phyloP scores from a whole-genome alignment of 2,329 filamentous ascomycete genomes.

The Colletotrichum tropicicola region DNA sequence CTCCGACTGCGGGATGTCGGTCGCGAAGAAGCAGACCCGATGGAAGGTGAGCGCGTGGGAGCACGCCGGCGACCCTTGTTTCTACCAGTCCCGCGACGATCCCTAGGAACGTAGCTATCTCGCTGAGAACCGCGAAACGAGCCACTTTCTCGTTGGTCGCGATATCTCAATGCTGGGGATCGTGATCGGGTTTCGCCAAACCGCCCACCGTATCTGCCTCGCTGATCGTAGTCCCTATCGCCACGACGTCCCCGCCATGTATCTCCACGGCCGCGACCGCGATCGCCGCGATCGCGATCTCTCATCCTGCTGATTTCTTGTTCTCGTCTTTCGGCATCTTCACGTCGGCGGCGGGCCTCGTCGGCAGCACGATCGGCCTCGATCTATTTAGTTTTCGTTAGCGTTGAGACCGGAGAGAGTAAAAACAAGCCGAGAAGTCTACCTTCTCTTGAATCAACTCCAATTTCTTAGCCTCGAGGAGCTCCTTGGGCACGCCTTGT shows the following conservation, averaged over 20 bases:
- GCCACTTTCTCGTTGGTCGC: constrained; percentile 53
- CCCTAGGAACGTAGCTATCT: constrained; percentile 63
- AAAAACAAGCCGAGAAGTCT: constrained; percentile 24
- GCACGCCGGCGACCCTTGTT: constrained; percentile 52
- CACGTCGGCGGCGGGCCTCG: constrained; percentile 74
- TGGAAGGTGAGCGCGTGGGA: constrained; percentile 43
- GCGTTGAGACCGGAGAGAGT: background rate
- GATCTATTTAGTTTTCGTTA: constrained; percentile 72
- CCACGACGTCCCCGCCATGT: constrained; percentile 63
- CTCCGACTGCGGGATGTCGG: constrained; percentile 43
- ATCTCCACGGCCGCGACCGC: constrained; percentile 61
- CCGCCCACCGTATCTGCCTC: constrained; percentile 54
- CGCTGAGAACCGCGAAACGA: constrained; percentile 47
- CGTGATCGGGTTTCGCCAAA: constrained; percentile 55
- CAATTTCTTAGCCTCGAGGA: constrained; percentile 94
- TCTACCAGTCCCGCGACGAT: constrained; percentile 50
- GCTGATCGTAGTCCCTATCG: constrained; percentile 57
- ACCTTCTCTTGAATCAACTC: constrained; percentile 97
- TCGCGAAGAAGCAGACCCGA: constrained; percentile 38
- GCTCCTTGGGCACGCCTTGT: constrained; percentile 91
- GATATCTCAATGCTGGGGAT: constrained; percentile 55
- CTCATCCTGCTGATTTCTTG: constrained; percentile 74
- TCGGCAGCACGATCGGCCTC: constrained; percentile 86
- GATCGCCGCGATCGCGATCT: constrained; percentile 68
- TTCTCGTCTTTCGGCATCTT: constrained; percentile 77